Conservation (phyloP, 352 stramenopile genomes). For the Phytophthora podocarpi region DNA sequence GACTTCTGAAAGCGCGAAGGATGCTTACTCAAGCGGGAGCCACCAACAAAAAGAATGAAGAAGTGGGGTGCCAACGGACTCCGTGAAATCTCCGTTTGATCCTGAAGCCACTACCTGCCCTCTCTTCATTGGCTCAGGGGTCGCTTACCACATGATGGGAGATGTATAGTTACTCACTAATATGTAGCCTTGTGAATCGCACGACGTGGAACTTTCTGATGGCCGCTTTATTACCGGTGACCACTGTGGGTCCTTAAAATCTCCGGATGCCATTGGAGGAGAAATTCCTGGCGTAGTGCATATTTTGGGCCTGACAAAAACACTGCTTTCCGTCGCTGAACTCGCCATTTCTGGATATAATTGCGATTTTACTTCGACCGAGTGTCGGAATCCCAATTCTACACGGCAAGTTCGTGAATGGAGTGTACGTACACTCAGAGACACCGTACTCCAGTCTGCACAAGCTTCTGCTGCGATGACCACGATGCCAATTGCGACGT, state of each 20-base stretch:
- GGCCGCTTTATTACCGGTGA: not conserved
- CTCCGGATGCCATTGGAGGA: too few relatives aligned
- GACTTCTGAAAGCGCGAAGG: too few relatives aligned
- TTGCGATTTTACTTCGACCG: not conserved
- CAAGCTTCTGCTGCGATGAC: too few relatives aligned
- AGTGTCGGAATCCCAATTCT: too few relatives aligned
- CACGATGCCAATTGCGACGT: too few relatives aligned
- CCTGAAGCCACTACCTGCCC: too few relatives aligned
- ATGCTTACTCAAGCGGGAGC: too few relatives aligned
- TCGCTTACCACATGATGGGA: slow-evolving; percentile 8
- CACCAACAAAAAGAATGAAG: slow-evolving; percentile 12
- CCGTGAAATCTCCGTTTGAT: slow-evolving; percentile 6
- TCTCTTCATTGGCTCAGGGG: slow-evolving; percentile 2
- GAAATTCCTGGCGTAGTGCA: not conserved
- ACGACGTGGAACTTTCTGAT: not conserved
- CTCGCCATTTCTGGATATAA: not conserved
- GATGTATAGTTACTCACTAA: too few relatives aligned
- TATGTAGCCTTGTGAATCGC: not conserved
- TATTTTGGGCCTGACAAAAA: not conserved
- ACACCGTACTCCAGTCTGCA: too few relatives aligned
- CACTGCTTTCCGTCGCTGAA: not conserved
- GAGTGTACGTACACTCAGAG: too few relatives aligned
- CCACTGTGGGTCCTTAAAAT: not conserved
- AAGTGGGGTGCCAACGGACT: not conserved
- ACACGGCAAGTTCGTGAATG: too few relatives aligned